Conservation (phyloP, 169 alveolate genomes). For the Cryptosporidium andersoni region DNA sequence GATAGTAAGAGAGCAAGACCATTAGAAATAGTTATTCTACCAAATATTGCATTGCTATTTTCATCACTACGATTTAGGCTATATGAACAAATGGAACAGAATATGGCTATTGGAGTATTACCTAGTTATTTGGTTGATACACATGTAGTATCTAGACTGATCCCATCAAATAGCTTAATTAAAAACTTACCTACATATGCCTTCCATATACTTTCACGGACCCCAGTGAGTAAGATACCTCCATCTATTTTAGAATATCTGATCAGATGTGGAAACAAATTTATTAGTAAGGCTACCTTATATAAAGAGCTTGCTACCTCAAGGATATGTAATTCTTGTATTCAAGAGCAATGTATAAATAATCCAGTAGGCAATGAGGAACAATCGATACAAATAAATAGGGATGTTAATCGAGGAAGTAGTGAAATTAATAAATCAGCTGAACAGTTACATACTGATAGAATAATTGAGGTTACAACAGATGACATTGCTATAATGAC, state of each 20-base stretch:
- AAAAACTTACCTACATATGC: constrained; percentile 18
- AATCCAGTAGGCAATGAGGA: not conserved
- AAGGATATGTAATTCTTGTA: not conserved
- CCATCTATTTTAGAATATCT: constrained; percentile 9
- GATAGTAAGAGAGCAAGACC: constrained; percentile 64
- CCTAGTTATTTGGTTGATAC: constrained; percentile 59
- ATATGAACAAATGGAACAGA: constrained; percentile 28
- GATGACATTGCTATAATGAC: constrained; percentile 63
- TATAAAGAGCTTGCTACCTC: not conserved
- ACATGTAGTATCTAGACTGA: constrained; percentile 58
- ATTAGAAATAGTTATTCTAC: constrained; percentile 55
- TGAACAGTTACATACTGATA: constrained; percentile 38
- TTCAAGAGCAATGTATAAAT: not conserved
- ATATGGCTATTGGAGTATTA: constrained; percentile 12
- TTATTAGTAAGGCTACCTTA: not conserved
- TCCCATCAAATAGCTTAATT: constrained; percentile 24
- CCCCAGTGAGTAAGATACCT: constrained; percentile 62
- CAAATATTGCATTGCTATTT: constrained; percentile 55
- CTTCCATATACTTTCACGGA: constrained; percentile 43
- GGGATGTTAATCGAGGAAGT: not conserved
- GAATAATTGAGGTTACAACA: constrained; percentile 50
- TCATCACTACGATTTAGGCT: constrained; percentile 56
- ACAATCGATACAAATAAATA: not conserved
- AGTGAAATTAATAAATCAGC: not conserved
- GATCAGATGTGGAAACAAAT: constrained; percentile 6